Conservation (phyloP, 108 stramenopile genomes). For the Nitzschia sp. region DNA sequence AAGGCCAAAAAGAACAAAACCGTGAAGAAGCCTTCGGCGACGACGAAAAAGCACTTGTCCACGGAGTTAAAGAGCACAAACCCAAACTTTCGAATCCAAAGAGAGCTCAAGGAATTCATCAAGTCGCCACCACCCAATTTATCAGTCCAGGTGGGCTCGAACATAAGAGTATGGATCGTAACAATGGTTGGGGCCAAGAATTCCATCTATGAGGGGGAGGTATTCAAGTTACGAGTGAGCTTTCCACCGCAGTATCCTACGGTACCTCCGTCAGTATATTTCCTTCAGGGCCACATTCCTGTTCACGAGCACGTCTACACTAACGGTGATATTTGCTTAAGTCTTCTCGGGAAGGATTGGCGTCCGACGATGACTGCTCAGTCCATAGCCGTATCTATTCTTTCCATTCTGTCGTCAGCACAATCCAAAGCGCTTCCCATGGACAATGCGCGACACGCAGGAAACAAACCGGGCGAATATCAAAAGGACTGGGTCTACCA, state of each 20-base stretch:
- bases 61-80: constrained; percentile 61
- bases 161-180: constrained; percentile 91
- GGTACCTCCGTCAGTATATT: constrained; percentile 92
- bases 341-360: constrained; percentile 94
- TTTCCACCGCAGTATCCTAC: constrained; percentile 92
- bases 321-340: constrained; percentile 97
- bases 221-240: constrained; percentile 84
- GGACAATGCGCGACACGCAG: constrained; percentile 92
- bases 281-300: constrained; percentile 70
- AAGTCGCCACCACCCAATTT: constrained; percentile 82
- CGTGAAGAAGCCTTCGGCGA: constrained; percentile 40
- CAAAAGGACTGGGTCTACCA: constrained; percentile 96
- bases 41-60: constrained; percentile 62
- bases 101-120: constrained; percentile 85
- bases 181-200: constrained; percentile 83
- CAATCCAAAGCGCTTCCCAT: constrained; percentile 89
- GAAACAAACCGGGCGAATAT: constrained; percentile 84
- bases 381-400: constrained; percentile 85
- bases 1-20: constrained; percentile 24
- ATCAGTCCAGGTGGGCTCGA: constrained; percentile 85
- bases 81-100: constrained; percentile 86
- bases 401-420: constrained; percentile 91
- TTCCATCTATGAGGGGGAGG: constrained; percentile 91
- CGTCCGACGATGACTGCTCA: constrained; percentile 95
- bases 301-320: constrained; percentile 96